These are phyloP conservation scores for Sordaria brevicollis DNA, from an alignment of 495 filamentous ascomycete genomes.

Conservation along the genomic window DNA sequence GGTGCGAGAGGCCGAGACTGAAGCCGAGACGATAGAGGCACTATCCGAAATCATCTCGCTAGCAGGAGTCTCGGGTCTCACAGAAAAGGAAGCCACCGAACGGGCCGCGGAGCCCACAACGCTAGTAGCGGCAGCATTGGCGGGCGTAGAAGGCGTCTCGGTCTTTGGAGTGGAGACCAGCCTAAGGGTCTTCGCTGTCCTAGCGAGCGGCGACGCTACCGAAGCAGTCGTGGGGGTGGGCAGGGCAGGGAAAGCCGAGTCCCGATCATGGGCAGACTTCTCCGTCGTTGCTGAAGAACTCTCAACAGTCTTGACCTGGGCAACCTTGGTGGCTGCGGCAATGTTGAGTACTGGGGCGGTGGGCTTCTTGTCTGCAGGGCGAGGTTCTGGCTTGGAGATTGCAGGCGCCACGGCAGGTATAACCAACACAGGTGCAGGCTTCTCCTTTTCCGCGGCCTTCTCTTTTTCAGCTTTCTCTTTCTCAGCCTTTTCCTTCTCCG, in stretches of 20 bases:
- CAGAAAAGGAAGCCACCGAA: slow-evolving; percentile 35
- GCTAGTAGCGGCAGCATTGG: slow-evolving; percentile 7
- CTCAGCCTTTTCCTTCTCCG: too few relatives aligned
- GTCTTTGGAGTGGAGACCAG: slow-evolving; percentile 63
- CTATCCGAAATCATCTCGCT: slow-evolving; percentile 71
- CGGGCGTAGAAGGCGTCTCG: slow-evolving; percentile 41
- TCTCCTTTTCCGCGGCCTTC: slow-evolving; percentile 1
- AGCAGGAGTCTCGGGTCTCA: slow-evolving; percentile 66
- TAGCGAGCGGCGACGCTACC: slow-evolving; percentile 34
- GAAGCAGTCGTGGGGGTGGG: slow-evolving; percentile 41
- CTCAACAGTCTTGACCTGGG: slow-evolving; percentile 17
- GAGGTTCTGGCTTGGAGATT: slow-evolving; percentile 8
- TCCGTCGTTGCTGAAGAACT: slow-evolving; percentile 16
- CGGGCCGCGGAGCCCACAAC: slow-evolving; percentile 21
- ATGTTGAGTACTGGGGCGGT: slow-evolving; percentile 53
- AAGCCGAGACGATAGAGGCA: slow-evolving; percentile 64
- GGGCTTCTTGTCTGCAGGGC: slow-evolving; percentile 38
- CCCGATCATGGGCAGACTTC: slow-evolving; percentile 21
- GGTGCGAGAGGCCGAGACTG: slow-evolving; percentile 61
- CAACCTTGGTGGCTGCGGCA: slow-evolving; percentile 39
- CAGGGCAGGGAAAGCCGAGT: slow-evolving; percentile 37
- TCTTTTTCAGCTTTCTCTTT: slow-evolving; percentile 7
- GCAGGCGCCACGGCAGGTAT: slow-evolving; percentile 31
- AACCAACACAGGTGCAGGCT: not conserved
- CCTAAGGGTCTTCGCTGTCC: slow-evolving; percentile 49